Base-by-base conservation (phyloP, 148 eudicot species). In the Chenopodium quinoa region DNA sequence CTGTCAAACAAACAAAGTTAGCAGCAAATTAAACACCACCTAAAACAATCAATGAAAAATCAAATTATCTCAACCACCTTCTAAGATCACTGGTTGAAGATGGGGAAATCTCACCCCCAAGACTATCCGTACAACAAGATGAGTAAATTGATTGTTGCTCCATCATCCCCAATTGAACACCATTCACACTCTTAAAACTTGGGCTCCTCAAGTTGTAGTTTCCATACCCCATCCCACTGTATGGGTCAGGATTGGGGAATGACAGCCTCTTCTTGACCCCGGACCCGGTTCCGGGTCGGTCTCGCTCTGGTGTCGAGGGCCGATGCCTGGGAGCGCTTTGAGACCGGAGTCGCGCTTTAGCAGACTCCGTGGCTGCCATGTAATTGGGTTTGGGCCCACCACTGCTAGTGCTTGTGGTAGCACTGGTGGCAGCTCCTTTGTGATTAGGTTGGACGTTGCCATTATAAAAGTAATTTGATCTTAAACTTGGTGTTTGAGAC, bases 281-380 rank as follows among this genome's bases (percentile, higher is more conserved):
- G 14, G 76, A 68, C 47, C 85, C 78, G 11, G 84, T 62, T 1
- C 83, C 83, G 0, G 66, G 54, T 23, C 86, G 63, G 76, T 91
- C 97, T 54, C 91, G 86, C 78, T 93, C 97, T 0, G 97, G 94
- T 0, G 97, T 91, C 1, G 88, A 77, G 0, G 93, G 90, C 79
- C 97, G 85, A 71, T 91, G 94, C 78, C 93, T 88, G 0, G 97
- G 97, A 1, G 94, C 94, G 47, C 97, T 93, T 62, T 91, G 92
- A 52, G 97, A 80, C 69, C 92, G 86, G 31, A 86, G 77, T 44
- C 90, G 87, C 0, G 97, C 92, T 84, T 87, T 90, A 0, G 97
- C 93, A 2, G 97, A 93, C 81, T 91, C 95, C 0, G 97, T 93
- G 23, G 92, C 92, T 6, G 90, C 93, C 97, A 91, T 93, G 89